phyloP scores from a whole-genome alignment of 1,284 basidiomycete genomes.

The Ustilago cynodontis region DNA sequence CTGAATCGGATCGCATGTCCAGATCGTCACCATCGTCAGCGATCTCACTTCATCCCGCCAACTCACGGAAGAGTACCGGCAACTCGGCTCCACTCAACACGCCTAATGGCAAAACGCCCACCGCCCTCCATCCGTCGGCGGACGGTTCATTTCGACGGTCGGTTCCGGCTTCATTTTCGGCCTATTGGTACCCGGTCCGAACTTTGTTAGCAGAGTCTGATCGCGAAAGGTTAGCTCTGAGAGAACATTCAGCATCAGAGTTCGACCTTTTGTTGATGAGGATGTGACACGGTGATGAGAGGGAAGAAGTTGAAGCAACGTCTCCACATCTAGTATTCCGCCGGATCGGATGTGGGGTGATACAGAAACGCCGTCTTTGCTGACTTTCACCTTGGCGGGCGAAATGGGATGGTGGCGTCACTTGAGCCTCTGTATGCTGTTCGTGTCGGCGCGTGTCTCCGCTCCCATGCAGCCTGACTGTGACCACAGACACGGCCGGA shows the following conservation, averaged over 20 bases:
- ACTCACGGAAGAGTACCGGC: background rate
- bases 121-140: background rate
- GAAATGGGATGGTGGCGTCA: too few relatives aligned
- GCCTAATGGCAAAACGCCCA: background rate
- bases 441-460: background rate
- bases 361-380: background rate
- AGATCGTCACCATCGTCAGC: background rate
- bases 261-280: background rate
- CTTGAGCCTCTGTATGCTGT: too few relatives aligned
- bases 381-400: too few relatives aligned
- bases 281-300: background rate
- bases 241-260: background rate
- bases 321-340: background rate
- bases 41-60: background rate
- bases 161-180: slow-evolving; percentile 3
- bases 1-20: background rate
- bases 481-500: background rate
- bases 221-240: background rate
- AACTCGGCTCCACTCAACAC: background rate
- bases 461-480: background rate
- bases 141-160: background rate
- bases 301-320: slow-evolving; percentile 2
- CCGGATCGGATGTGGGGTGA: background rate
- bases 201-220: background rate
- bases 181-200: background rate